These are phyloP conservation scores for Leishmania arabica DNA, from an alignment of 208 protist genomes.

Conservation along the genomic window DNA sequence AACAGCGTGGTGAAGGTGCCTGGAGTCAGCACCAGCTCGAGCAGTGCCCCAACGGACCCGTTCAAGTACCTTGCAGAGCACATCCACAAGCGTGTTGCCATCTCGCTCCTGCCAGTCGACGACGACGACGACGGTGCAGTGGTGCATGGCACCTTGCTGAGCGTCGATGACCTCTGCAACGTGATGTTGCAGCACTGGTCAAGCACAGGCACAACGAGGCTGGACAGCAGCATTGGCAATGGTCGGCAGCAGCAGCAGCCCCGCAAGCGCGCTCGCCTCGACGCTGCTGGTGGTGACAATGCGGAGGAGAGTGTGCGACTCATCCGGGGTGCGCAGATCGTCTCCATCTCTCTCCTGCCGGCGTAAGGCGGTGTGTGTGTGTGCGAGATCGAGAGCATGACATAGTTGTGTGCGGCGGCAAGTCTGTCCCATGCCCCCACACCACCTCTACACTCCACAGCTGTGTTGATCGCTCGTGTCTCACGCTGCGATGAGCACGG, in stretches of 20 bases:
- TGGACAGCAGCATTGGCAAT: background rate
- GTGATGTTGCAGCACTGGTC: slow-evolving; percentile 56
- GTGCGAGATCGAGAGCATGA: no score
- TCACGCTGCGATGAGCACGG: background rate
- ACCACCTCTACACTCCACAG: no score
- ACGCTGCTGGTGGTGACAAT: background rate
- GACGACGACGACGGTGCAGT: slow-evolving; percentile 6
- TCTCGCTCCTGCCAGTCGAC: slow-evolving; percentile 20
- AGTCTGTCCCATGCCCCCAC: background rate
- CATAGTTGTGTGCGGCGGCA: background rate
- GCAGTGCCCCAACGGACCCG: slow-evolving; percentile 32
- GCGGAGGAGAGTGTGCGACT: slow-evolving; percentile 41
- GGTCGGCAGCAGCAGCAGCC: slow-evolving; percentile 6
- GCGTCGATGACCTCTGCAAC: slow-evolving; percentile 75
- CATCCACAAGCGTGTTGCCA: slow-evolving; percentile 37
- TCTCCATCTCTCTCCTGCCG: slow-evolving; percentile 36
- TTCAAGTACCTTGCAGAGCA: slow-evolving; percentile 53
- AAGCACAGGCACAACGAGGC: slow-evolving; percentile 8
- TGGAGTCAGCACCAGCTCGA: background rate
- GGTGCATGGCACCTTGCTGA: slow-evolving; percentile 51
- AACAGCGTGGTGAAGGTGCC: background rate
- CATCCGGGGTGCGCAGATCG: slow-evolving; percentile 56
- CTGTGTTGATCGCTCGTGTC: background rate
- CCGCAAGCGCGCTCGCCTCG: slow-evolving; percentile 22
- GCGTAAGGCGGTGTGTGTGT: background rate